Evolutionary conservation across 169 alveolate genomes (phyloP).

Genomic region (Plasmodium adleri): DNA sequence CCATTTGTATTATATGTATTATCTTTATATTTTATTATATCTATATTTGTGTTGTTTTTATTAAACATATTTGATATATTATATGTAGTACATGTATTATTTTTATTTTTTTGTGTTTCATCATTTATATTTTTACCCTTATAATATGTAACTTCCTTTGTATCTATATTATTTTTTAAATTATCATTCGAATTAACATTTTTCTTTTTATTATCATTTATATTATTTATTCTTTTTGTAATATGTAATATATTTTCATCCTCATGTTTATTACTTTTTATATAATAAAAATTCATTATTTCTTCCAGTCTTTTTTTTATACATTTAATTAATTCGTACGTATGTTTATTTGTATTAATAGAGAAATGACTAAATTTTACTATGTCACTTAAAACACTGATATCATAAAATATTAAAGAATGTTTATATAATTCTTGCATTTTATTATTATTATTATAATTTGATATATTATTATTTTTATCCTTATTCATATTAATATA

Average conservation of each 20-base stretch:
- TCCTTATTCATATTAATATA: not conserved
- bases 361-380: conserved; percentile 47
- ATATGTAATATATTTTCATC: too few relatives aligned
- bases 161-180: too few relatives aligned
- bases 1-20: not conserved
- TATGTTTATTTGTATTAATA: conserved; percentile 39
- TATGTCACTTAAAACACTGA: conserved; percentile 38
- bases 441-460: not conserved
- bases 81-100: too few relatives aligned
- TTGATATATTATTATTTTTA: not conserved
- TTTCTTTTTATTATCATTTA: not conserved
- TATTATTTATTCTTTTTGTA: too few relatives aligned
- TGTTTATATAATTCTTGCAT: conserved; percentile 5
- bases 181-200: too few relatives aligned
- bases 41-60: too few relatives aligned
- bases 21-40: not conserved
- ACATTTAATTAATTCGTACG: conserved; percentile 43
- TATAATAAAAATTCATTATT: conserved; percentile 16
- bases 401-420: conserved; percentile 48
- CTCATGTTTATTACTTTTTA: too few relatives aligned
- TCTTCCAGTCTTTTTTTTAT: conserved; percentile 48
- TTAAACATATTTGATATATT: too few relatives aligned
- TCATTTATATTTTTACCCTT: not conserved
- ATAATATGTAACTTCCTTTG: too few relatives aligned
- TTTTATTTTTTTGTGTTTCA: conserved; percentile 4